Evolutionary conservation across 495 filamentous ascomycete genomes (phyloP).

Genomic region (Lophium mytilinum): DNA sequence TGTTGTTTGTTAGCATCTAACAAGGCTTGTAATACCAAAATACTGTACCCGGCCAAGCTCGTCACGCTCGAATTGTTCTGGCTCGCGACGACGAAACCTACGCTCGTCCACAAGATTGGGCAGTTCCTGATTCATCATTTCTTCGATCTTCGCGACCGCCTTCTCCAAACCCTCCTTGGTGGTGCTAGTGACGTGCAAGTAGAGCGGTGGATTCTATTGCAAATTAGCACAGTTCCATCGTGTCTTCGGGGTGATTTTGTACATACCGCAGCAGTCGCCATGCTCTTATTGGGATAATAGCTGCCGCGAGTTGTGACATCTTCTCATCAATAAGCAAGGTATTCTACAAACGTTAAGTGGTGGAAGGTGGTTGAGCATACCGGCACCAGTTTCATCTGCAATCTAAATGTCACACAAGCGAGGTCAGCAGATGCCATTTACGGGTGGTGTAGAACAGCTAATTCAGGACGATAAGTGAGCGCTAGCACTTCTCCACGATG

Average conservation of each 20-base stretch:
- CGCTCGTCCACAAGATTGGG: conserved; percentile 94
- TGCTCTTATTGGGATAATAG: conserved; percentile 94
- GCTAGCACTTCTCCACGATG: conserved; percentile 55
- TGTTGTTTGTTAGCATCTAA: conserved; percentile 39
- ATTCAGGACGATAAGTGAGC: conserved; percentile 66
- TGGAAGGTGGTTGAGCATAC: conserved; percentile 65
- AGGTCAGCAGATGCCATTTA: conserved; percentile 98
- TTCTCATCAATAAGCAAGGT: conserved; percentile 63
- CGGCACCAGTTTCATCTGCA: conserved; percentile 99
- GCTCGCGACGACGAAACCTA: conserved; percentile 81
- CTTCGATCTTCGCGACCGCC: conserved; percentile 76
- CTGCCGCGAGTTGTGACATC: conserved; percentile 98
- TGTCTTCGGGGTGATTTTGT: neutral
- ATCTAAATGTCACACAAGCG: conserved; percentile 91
- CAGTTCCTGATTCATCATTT: conserved; percentile 92
- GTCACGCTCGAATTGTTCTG: conserved; percentile 86
- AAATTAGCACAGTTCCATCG: no score
- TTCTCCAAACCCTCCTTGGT: conserved; percentile 84
- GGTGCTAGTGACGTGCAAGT: conserved; percentile 90
- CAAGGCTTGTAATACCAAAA: neutral
- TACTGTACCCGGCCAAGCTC: conserved; percentile 74
- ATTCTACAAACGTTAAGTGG: conserved; percentile 42
- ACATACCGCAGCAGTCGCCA: conserved; percentile 87
- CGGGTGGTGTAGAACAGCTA: conserved; percentile 60
- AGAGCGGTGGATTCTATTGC: conserved; percentile 77